Evolutionary conservation across 2,329 filamentous ascomycete genomes (phyloP).

Genomic region (Sporothrix sp.): DNA sequence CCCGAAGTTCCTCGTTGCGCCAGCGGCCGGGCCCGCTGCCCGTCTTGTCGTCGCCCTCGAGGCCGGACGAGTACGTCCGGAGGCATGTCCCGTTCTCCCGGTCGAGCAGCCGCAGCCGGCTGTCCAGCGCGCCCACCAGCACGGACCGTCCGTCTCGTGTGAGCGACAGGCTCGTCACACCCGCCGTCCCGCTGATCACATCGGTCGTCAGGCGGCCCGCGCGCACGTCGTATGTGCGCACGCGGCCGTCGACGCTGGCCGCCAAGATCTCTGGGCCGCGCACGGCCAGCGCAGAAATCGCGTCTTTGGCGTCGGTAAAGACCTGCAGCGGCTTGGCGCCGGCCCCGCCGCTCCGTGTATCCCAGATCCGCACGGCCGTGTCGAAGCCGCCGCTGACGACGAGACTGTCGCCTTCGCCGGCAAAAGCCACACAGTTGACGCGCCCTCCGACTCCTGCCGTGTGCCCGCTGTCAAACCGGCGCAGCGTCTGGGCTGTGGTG

Average conservation of each 20-base stretch:
- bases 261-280: constrained; percentile 51
- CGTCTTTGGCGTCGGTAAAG: constrained; percentile 62
- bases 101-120: constrained; percentile 71
- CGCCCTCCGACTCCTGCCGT: constrained; percentile 45
- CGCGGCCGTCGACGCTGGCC: constrained; percentile 75
- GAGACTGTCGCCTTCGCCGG: constrained; percentile 63
- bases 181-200: constrained; percentile 46
- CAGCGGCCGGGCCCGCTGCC: constrained; percentile 23
- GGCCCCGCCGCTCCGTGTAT: constrained; percentile 40
- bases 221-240: constrained; percentile 73
- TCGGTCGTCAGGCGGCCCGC: constrained; percentile 63
- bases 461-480: constrained; percentile 60
- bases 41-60: neutral
- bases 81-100: constrained; percentile 62
- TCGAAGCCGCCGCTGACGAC: constrained; percentile 68
- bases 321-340: constrained; percentile 58
- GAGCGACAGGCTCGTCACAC: constrained; percentile 65
- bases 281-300: constrained; percentile 44
- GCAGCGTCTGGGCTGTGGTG: constrained; percentile 62
- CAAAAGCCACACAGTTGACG: constrained; percentile 72
- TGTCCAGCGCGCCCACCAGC: constrained; percentile 67
- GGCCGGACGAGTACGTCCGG: constrained; percentile 53
- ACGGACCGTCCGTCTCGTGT: constrained; percentile 65
- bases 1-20: constrained; percentile 60
- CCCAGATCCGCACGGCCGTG: constrained; percentile 68